Evolutionary conservation across 257 asterid species (phyloP), one percentile per base, ranked within the genome.

Genomic region (Verbascum thapsus): DNA sequence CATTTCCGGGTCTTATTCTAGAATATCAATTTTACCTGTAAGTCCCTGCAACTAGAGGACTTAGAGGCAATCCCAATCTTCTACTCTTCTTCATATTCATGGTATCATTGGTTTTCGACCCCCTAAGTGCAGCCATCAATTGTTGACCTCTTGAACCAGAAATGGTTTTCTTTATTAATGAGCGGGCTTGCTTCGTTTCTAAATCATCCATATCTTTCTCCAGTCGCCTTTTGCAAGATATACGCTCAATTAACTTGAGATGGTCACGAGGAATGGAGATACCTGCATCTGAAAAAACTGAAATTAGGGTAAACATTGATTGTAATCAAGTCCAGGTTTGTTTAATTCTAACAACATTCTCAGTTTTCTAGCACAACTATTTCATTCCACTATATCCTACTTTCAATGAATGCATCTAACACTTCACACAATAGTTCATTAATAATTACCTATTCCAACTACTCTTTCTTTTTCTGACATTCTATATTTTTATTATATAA

Each of bases 151-250:
- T 84, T 34, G 85, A 47, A 66, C 86, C 74, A 6, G 45, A 71
- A 61, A 84, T 58, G 59, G 34, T 79, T 54, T 83, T 84, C 80
- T 62, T 84, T 58, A 81, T 54, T 13, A 76, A 58, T 0, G 73
- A 51, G 50, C 48, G 45, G 2, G 95, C 98, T 64, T 82, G 88
- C 71, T 67, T 86, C 53, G 63, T 70, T 69, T 80, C 84, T 48
- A 50, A 10, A 68, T 77, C 88, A 41, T 86, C 94, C 69, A 74
- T 69, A 7, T 80, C 84, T 65, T 80, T 80, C 75, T 68, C 88
- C 48, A 80, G 67, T 69, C 82, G 75, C 58, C 91, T 83, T 66
- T 91, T 86, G 91, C 96, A 79, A 22, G 85, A 73, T 19, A 41
- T 22, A 6, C 57, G 76, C 7, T 76, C 80, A 11, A 12, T 53